A percentile compares a stretch with the other conserved stretches of the same genome.
phyloP scores from a whole-genome alignment of 2,329 filamentous ascomycete genomes.

The Pochonia chlamydosporia region DNA sequence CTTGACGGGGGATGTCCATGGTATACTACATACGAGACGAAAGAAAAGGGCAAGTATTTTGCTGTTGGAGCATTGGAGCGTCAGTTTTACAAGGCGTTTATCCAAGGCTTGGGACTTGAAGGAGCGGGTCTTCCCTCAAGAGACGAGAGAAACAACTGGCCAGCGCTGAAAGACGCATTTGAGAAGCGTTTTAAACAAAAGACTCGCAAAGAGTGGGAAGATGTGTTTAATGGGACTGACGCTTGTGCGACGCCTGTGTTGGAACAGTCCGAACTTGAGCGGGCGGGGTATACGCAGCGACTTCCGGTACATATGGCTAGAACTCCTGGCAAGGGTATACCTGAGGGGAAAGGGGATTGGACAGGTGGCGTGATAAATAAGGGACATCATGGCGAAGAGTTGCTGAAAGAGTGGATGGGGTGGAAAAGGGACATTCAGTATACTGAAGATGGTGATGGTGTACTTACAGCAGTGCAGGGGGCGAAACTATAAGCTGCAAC shows the following conservation, averaged over 20 bases:
- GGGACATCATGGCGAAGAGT: conserved; percentile 61
- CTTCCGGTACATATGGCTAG: too few relatives aligned
- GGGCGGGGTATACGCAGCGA: conserved; percentile 11
- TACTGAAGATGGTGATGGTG: too few relatives aligned
- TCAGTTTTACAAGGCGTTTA: conserved; percentile 67
- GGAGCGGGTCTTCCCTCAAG: conserved; percentile 41
- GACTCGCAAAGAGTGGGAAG: conserved; percentile 76
- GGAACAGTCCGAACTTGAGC: conserved; percentile 65
- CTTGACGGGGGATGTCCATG: conserved; percentile 83
- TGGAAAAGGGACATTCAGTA: conserved; percentile 72
- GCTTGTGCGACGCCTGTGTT: conserved; percentile 89
- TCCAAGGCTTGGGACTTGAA: conserved; percentile 60
- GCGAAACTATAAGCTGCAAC: too few relatives aligned
- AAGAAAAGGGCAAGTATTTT: conserved; percentile 71
- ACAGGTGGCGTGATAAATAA: too few relatives aligned
- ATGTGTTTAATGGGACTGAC: conserved; percentile 81
- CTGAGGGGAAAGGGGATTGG: too few relatives aligned
- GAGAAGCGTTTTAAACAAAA: conserved; percentile 59
- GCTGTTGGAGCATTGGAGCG: conserved; percentile 86
- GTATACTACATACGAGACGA: conserved; percentile 85
- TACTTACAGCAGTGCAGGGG: too few relatives aligned
- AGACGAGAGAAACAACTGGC: conserved; percentile 57
- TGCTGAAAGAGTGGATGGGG: conserved; percentile 66
- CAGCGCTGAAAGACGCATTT: conserved; percentile 56
- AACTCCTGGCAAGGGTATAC: too few relatives aligned